Evolutionary conservation across 257 asterid species (phyloP).

Genomic region (Mentha longifolia): DNA sequence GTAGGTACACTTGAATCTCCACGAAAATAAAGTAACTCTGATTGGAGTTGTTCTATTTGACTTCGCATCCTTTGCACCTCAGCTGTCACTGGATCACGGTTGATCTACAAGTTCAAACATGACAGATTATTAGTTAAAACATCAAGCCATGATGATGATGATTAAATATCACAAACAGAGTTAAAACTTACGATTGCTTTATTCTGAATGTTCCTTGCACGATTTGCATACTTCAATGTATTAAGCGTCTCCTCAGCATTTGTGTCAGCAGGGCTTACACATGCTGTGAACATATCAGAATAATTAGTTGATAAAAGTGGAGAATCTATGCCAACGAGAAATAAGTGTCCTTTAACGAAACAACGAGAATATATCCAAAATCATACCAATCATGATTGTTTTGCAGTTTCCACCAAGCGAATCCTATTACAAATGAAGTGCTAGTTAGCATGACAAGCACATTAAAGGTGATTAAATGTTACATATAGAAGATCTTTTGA

Average conservation of each 20-base stretch:
- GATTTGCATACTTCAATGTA: constrained; percentile 93
- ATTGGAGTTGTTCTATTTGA: constrained; percentile 88
- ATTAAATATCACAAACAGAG: constrained; percentile 12
- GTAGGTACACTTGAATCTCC: constrained; percentile 72
- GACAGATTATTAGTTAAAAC: constrained; percentile 10
- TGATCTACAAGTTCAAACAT: constrained; percentile 53
- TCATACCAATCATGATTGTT: constrained; percentile 96
- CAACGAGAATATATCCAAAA: constrained; percentile 22
- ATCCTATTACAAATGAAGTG: constrained; percentile 59
- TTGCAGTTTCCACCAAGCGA: constrained; percentile 98
- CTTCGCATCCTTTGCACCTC: constrained; percentile 88
- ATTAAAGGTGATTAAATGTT: background rate
- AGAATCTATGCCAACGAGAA: background rate
- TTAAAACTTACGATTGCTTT: constrained; percentile 80
- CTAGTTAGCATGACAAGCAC: constrained; percentile 30
- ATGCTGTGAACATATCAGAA: constrained; percentile 51
- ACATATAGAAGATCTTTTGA: background rate
- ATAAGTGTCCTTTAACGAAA: constrained; percentile 5
- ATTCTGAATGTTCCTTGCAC: constrained; percentile 93
- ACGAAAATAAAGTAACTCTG: constrained; percentile 83
- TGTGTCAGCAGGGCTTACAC: constrained; percentile 95
- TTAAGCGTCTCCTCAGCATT: constrained; percentile 94
- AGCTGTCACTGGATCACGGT: constrained; percentile 84
- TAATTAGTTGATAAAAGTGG: background rate
- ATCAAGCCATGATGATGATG: background rate